phyloP scores from a whole-genome alignment of 2,329 filamentous ascomycete species.

The Colletotrichum kahawae region DNA sequence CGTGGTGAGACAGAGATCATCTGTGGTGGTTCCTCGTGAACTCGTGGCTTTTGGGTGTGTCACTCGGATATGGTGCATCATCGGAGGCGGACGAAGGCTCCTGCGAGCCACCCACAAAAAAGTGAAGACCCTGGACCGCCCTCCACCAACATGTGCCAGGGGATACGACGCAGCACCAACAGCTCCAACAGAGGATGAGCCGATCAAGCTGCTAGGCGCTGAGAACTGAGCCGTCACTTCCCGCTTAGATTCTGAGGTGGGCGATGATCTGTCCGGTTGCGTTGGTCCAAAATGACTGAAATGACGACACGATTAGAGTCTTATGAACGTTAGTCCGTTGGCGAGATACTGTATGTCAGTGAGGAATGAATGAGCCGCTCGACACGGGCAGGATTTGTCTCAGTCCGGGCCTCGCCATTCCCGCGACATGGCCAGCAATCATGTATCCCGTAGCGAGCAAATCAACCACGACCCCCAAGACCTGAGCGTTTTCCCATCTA shows the following conservation, averaged over 20 bases:
- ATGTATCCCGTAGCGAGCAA: background rate
- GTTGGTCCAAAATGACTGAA: background rate
- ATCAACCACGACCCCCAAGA: background rate
- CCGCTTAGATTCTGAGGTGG: background rate
- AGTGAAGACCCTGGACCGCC: background rate
- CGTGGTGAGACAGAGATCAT: conserved; percentile 10
- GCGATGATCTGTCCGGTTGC: background rate
- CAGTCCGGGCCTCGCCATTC: background rate
- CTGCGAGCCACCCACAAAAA: background rate
- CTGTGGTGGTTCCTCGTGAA: background rate
- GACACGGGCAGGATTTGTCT: background rate
- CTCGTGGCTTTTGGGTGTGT: conserved; percentile 8
- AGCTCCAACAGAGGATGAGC: background rate
- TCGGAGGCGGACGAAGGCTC: background rate
- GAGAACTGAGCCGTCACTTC: background rate
- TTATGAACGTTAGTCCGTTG: background rate
- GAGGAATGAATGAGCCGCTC: background rate
- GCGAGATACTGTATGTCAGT: background rate
- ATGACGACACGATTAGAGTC: too few species aligned
- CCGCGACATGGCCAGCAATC: background rate
- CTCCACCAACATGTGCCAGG: background rate
- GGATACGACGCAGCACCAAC: background rate
- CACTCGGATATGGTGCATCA: background rate
- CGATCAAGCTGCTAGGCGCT: background rate
- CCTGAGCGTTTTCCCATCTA: background rate